These are phyloP conservation scores for Alternaria incomplexa DNA, from an alignment of 2,329 filamentous ascomycete species.

Conservation along the genomic window DNA sequence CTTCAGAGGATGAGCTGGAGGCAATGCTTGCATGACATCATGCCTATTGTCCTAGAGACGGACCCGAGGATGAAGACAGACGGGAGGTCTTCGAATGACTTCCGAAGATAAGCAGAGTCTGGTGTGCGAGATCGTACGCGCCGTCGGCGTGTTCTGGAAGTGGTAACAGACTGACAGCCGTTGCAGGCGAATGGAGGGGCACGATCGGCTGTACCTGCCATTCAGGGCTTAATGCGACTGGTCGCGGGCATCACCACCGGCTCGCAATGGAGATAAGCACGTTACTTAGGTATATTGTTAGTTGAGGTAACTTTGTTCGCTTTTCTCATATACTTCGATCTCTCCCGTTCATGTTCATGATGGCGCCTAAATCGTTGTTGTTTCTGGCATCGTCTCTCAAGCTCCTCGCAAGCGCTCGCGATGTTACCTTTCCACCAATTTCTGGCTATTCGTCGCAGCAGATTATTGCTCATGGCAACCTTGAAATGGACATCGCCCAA, in stretches of 20 bases:
- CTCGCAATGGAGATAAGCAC: constrained; percentile 1
- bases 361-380: constrained; percentile 2
- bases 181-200: constrained; percentile 8
- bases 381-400: background rate
- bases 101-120: background rate
- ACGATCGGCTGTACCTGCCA: constrained; percentile 20
- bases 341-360: background rate
- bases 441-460: constrained; percentile 45
- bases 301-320: background rate
- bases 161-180: constrained; percentile 8
- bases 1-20: constrained; percentile 9
- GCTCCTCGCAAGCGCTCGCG: constrained; percentile 32
- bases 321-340: background rate
- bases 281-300: background rate
- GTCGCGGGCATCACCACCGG: constrained; percentile 3
- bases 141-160: background rate
- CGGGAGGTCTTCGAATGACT: constrained; percentile 1
- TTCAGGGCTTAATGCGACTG: constrained; percentile 4
- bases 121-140: background rate
- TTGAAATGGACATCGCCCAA: constrained; percentile 36
- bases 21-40: constrained; percentile 26
- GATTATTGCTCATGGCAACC: constrained; percentile 26
- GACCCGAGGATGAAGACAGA: constrained; percentile 4
- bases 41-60: constrained; percentile 17
- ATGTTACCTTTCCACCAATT: constrained; percentile 54